Evolutionary conservation across 1,284 basidiomycete genomes (phyloP).

Genomic region (Stereum hirsutum): DNA sequence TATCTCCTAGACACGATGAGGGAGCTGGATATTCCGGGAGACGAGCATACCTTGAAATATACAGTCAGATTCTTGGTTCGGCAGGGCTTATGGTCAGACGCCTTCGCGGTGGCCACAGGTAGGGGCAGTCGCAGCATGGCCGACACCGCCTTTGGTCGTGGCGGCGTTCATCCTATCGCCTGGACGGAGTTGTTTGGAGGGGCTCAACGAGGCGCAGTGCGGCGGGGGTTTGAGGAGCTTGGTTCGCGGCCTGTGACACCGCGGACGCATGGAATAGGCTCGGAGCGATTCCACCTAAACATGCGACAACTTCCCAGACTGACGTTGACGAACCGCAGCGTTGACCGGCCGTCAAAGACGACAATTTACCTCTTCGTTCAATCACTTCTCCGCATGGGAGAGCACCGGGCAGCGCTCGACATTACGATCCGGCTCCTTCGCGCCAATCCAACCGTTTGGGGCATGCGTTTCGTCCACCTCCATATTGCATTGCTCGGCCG

Average conservation of each 20-base stretch:
- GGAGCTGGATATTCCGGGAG: constrained; percentile 14
- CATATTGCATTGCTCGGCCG: constrained; percentile 16
- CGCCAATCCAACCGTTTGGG: constrained; percentile 14
- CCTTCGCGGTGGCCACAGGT: constrained; percentile 18
- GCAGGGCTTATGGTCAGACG: constrained; percentile 20
- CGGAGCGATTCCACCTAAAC: constrained; percentile 6
- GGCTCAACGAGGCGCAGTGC: constrained; percentile 6
- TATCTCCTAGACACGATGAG: constrained; percentile 22
- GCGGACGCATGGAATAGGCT: no score
- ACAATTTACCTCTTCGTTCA: constrained; percentile 6
- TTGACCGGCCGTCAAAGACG: constrained; percentile 2
- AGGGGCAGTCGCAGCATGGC: constrained; percentile 1
- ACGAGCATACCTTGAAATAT: constrained; percentile 22
- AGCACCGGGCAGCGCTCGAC: constrained; percentile 16
- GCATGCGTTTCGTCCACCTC: constrained; percentile 24
- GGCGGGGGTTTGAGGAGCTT: no score
- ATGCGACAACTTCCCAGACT: constrained; percentile 7
- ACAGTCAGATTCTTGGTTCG: constrained; percentile 25
- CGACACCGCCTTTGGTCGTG: constrained; percentile 3
- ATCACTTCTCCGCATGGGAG: constrained; percentile 9
- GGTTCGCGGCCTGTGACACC: background rate
- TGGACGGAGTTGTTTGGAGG: constrained; percentile 11
- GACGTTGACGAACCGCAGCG: background rate
- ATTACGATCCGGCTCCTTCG: constrained; percentile 18
- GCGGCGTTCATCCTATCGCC: constrained; percentile 6